Evolutionary conservation across 371 early-diverging fungal genomes (phyloP).

Genomic region (Lichtheimia ornata): DNA sequence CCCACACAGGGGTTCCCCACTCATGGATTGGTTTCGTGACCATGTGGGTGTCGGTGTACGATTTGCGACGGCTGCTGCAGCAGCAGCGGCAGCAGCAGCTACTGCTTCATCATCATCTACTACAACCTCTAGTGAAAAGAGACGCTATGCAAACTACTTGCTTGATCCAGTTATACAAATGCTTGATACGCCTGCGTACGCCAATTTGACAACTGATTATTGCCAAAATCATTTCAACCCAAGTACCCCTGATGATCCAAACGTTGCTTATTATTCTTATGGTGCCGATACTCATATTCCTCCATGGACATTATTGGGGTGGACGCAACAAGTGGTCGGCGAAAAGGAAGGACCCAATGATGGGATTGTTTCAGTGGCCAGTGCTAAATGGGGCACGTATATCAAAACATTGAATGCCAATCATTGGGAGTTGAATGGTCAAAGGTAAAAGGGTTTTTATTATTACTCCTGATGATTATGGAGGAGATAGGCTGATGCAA

Average conservation of each 20-base stretch:
- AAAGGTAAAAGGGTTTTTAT: slow-evolving; percentile 19
- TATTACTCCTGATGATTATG: not conserved
- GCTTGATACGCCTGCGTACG: slow-evolving; percentile 87
- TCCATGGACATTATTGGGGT: slow-evolving; percentile 59
- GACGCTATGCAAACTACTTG: not conserved
- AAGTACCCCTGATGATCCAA: slow-evolving; percentile 76
- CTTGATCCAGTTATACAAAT: slow-evolving; percentile 31
- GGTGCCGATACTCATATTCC: slow-evolving; percentile 62
- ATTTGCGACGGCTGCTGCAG: not conserved
- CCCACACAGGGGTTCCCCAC: slow-evolving; percentile 88
- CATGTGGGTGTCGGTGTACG: slow-evolving; percentile 58
- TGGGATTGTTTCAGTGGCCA: slow-evolving; percentile 80
- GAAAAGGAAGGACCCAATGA: slow-evolving; percentile 88
- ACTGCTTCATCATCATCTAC: not conserved
- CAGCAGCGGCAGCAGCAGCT: slow-evolving; percentile 2
- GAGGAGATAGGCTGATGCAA: not conserved
- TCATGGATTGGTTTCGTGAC: slow-evolving; percentile 92
- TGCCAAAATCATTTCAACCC: slow-evolving; percentile 83
- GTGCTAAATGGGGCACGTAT: slow-evolving; percentile 89
- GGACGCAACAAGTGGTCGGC: slow-evolving; percentile 71
- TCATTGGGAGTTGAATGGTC: slow-evolving; percentile 82
- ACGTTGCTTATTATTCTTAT: slow-evolving; percentile 81
- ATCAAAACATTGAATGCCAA: slow-evolving; percentile 78
- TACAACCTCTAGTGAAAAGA: not conserved
- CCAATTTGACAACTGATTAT: slow-evolving; percentile 85